Evolutionary conservation across 2,329 filamentous ascomycete genomes (phyloP), one percentile per base, ranked within the genome.

Genomic region (Dactylellina haptotyla): DNA sequence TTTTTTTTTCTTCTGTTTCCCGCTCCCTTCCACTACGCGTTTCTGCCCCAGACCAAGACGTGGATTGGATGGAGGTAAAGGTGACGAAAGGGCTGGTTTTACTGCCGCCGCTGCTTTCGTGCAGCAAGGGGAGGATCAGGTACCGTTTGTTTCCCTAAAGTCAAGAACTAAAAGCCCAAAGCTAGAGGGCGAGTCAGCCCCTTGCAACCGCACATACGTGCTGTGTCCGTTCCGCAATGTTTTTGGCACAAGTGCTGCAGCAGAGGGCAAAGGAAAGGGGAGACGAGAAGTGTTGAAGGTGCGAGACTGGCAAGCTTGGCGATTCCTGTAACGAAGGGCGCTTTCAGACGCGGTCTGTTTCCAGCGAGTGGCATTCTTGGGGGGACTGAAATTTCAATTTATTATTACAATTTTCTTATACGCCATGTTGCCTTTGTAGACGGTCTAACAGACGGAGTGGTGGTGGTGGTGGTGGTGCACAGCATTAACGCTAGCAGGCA

Each of bases 161-260:
- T 30, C 9, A 30, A n/a, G 43, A 53, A 25, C 26, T 41, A 16
- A 25, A 30, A 3, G 4, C 28, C n/a, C 41, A 34, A 14, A 34
- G 32, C 32, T 34, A 34, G 32, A 34, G 6, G 6, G 32, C 14
- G 32, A 34, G 32, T 32, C 26, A 48, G 39, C 61, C 61, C 61
- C 61, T 65, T 65, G 48, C 61, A 57, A 64, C 37, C 54, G 61
- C 48, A n/a, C n/a, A n/a, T n/a, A n/a, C n/a, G n/a, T n/a, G n/a
- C n/a, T n/a, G n/a, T n/a, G n/a, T n/a, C n/a, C n/a, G 28, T 65
- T 56, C 59, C 59, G 39, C 26, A 46, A 48, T 65, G 39, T 48
- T 64, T 37, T 41, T 57, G 50, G 51, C 51, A 57, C 51, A 43
- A 51, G 28, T 43, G 37, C 30, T 20, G 26, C 26, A 4, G 23